Conservation (phyloP, 2,329 filamentous ascomycete genomes). For the Ophiostoma ulmi region DNA sequence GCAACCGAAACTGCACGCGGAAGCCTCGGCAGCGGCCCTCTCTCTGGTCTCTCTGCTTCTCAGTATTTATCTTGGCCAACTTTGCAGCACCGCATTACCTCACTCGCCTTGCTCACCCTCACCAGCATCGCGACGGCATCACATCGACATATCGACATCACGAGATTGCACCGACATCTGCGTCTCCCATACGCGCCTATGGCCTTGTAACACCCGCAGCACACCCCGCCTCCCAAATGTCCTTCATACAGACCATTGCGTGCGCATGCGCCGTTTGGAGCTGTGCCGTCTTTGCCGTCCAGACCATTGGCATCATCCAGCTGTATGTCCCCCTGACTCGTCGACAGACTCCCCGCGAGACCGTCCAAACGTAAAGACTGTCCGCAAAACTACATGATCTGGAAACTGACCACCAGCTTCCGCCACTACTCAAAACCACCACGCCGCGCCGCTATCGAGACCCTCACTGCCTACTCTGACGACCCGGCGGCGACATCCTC, state of each 20-base stretch:
- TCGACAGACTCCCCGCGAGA: background rate
- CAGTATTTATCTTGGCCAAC: no score
- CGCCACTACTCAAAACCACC: slow-evolving; percentile 49
- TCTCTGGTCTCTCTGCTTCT: background rate
- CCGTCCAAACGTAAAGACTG: no score
- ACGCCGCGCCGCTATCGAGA: slow-evolving; percentile 47
- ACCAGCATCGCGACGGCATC: background rate
- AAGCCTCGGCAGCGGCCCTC: background rate
- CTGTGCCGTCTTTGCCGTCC: background rate
- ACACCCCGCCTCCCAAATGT: background rate
- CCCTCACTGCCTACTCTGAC: slow-evolving; percentile 29
- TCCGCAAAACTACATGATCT: background rate
- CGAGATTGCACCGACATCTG: background rate
- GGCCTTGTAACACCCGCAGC: background rate
- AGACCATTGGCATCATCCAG: slow-evolving; percentile 6
- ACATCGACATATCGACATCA: background rate
- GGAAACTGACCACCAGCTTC: slow-evolving; percentile 39
- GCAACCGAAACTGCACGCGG: background rate
- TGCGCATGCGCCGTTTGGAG: slow-evolving; percentile 11
- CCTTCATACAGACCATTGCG: background rate
- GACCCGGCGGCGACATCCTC: background rate
- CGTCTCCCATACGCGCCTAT: background rate
- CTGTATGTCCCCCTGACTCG: slow-evolving; percentile 1
- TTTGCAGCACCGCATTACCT: no score
- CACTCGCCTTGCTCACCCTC: background rate